Evolutionary conservation across 2,329 filamentous ascomycete species (phyloP), one percentile per base, ranked within the genome.

Genomic region (Periconia sp.): DNA sequence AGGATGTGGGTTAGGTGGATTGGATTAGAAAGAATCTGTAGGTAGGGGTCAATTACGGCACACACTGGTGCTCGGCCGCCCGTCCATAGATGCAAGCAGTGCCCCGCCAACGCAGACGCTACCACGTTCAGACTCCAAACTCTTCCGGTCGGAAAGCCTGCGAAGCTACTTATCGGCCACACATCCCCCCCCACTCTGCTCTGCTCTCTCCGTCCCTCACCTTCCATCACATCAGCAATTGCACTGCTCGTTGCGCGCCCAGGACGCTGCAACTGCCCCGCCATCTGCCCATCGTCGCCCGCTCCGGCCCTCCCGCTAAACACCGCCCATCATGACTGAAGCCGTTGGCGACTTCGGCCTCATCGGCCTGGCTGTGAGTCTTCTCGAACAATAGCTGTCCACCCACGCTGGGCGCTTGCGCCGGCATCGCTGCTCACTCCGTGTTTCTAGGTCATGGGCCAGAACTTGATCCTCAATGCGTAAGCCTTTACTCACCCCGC

Each of bases 391-490:
- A n/a, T n/a, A n/a, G n/a, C 21, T 15, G 15, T 9, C 12, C 36
- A 34, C 31, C 25, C 31, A 28, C 35, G 26, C 26, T 23, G 12
- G 32, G 29, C 22, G 19, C 16, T 9, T 23, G 5, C 16, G 18
- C 38, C 9, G n/a, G 29, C 35, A 49, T 15, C 40, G 24, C 26
- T 46, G 42, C 62, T 68, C 34, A 66, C 52, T 38, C 26, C 10
- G 39, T 52, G 33, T 44, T n/a, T n/a, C 30, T 34, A 69, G 65
- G 66, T 69, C 48, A 76, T 77, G 75, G 75, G 76, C 56, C 75
- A 78, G 72, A 79, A 79, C 70, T 65, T 79, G 68, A 79, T 79
- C 69, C 73, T 79, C 61, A 79, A 79, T 66, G 76, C 76, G 66
- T 70, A 70, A 68, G 66, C 57, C 36, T 40, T 50, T 40, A 52